phyloP scores from a whole-genome alignment of 306 rosid species.

The Styphnolobium japonicum region DNA sequence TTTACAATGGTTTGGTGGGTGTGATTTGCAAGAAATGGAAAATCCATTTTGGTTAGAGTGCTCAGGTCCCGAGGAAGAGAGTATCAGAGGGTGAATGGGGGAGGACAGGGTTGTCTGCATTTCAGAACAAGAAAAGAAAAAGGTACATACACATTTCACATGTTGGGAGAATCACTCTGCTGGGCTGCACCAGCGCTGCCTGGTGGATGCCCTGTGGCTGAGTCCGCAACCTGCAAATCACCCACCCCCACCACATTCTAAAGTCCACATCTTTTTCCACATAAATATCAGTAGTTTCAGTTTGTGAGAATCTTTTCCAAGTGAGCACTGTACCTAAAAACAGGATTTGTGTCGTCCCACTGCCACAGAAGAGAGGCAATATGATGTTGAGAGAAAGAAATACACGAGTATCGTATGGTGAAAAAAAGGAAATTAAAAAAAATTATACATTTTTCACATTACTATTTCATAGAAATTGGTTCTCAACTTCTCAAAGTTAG shows the following conservation, averaged over 20 bases:
- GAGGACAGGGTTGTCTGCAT: slow-evolving; percentile 18
- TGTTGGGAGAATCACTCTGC: slow-evolving; percentile 35
- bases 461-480: too few relatives aligned
- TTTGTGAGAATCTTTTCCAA: not conserved
- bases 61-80: slow-evolving; percentile 22
- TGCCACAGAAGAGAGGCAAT: not conserved
- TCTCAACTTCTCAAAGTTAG: too few relatives aligned
- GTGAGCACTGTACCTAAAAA: not conserved
- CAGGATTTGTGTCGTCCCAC: not conserved
- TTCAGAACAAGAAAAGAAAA: not conserved
- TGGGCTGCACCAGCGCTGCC: not conserved
- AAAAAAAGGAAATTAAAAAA: too few relatives aligned
- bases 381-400: not conserved
- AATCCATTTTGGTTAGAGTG: not conserved
- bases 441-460: too few relatives aligned
- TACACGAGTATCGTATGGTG: too few relatives aligned
- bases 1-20: not conserved
- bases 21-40: not conserved
- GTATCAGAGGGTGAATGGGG: slow-evolving; percentile 38
- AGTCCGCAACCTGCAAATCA: not conserved
- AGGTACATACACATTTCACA: slow-evolving; percentile 22
- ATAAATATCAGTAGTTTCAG: not conserved
- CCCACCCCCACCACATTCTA: not conserved
- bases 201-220: not conserved
- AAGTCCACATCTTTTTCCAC: not conserved